A percentile compares a stretch with the other conserved stretches of the same genome.
Evolutionary conservation across 345 rosid species (phyloP).

Genomic region (Pugionium cornutum): DNA sequence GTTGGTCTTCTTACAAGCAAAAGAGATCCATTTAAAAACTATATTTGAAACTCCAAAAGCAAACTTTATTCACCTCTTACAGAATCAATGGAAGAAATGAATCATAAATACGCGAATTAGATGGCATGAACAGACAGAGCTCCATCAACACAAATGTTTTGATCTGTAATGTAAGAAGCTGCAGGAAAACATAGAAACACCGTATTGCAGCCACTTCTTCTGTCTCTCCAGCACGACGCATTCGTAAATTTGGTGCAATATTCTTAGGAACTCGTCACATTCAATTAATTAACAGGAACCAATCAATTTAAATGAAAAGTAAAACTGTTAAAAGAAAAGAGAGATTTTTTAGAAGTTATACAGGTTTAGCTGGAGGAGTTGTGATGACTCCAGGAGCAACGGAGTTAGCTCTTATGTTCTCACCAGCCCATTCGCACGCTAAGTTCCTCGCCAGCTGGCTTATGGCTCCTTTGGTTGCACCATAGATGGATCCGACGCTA

Average conservation of each 20-base stretch:
- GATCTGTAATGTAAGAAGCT: conserved; percentile 41
- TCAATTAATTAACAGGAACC: not conserved
- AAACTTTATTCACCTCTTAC: not conserved
- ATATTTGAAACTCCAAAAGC: not conserved
- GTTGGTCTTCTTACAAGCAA: not conserved
- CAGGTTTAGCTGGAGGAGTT: conserved; percentile 27
- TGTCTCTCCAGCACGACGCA: conserved; percentile 61
- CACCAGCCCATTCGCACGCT: conserved; percentile 27
- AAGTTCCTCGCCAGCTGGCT: conserved; percentile 25
- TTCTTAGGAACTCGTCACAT: conserved; percentile 3
- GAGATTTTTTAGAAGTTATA: not conserved
- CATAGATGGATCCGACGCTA: conserved; percentile 44
- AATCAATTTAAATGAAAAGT: not conserved
- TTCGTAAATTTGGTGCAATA: conserved; percentile 38
- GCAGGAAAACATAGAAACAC: not conserved
- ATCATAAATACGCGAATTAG: conserved; percentile 24
- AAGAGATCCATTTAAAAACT: not conserved
- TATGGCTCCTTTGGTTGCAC: conserved; percentile 32
- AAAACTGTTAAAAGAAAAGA: not conserved
- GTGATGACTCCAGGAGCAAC: conserved; percentile 31
- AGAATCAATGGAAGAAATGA: not conserved
- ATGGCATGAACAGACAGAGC: conserved; percentile 69
- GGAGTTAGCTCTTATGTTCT: conserved; percentile 20
- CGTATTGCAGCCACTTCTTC: conserved; percentile 54
- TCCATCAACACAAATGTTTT: conserved; percentile 66